Evolutionary conservation across 2,329 filamentous ascomycete genomes (phyloP).

Genomic region (Cytospora piceicola): DNA sequence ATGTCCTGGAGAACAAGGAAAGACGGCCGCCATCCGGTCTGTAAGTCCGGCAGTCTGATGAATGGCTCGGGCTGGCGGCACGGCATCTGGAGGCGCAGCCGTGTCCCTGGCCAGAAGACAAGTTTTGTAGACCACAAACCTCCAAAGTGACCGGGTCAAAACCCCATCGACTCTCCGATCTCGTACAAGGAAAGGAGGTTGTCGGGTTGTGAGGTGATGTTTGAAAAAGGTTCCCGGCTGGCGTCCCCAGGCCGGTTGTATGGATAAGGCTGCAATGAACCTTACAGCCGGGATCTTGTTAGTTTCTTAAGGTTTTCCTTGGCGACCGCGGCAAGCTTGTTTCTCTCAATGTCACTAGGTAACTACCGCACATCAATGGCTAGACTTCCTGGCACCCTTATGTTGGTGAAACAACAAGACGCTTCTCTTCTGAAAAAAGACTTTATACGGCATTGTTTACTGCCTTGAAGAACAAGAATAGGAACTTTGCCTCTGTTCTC

Average conservation of each 20-base stretch:
- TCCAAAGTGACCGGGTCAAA: too few relatives aligned
- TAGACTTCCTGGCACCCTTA: neutral
- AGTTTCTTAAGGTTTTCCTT: neutral
- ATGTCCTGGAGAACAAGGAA: neutral
- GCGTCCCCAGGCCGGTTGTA: conserved; percentile 5
- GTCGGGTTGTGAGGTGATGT: conserved; percentile 17
- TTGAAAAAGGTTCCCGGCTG: conserved; percentile 28
- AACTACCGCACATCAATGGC: neutral
- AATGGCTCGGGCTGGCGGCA: too few relatives aligned
- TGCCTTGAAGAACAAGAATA: neutral
- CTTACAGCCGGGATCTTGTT: conserved; percentile 2
- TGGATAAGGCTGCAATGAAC: neutral
- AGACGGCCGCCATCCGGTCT: too few relatives aligned
- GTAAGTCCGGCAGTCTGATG: too few relatives aligned
- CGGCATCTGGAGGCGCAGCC: too few relatives aligned
- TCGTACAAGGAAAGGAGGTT: conserved; percentile 7
- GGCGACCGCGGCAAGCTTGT: neutral
- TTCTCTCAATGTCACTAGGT: neutral
- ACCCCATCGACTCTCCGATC: neutral
- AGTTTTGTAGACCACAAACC: neutral
- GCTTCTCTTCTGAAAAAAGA: neutral
- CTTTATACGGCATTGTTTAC: too few relatives aligned
- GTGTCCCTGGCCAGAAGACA: neutral
- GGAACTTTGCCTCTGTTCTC: neutral
- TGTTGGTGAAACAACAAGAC: conserved; percentile 9